A percentile compares a stretch with the other conserved stretches of the same genome.
Evolutionary conservation across 345 rosid genomes (phyloP).

Genomic region (Gossypium stocksii): DNA sequence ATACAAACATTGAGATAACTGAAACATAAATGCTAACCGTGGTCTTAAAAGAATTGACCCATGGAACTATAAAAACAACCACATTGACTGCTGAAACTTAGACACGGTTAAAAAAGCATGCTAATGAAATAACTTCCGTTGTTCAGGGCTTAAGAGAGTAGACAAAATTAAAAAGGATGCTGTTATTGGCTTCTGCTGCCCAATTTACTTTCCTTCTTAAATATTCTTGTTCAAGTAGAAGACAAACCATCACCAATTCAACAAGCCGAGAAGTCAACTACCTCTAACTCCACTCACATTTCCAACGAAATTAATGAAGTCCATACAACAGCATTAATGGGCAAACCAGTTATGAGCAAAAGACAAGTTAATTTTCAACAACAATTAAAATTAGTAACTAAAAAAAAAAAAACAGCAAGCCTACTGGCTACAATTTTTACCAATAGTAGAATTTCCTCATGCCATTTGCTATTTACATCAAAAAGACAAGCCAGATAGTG

Average conservation of each 20-base stretch:
- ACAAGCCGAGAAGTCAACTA: not conserved
- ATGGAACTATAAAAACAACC: not conserved
- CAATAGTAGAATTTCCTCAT: not conserved
- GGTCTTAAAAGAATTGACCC: not conserved
- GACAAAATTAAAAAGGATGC: not conserved
- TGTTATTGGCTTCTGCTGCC: not conserved
- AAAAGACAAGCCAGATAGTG: not conserved
- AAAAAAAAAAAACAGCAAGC: not conserved
- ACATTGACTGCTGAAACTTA: not conserved
- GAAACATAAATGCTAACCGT: not conserved
- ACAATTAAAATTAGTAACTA: not conserved
- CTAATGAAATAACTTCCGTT: not conserved
- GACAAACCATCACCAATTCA: not conserved
- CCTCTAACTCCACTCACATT: not conserved
- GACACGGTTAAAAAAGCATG: not conserved
- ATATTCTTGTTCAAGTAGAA: no score
- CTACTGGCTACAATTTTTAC: not conserved
- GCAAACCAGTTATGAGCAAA: not conserved
- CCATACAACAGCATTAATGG: not conserved
- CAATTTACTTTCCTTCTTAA: not conserved
- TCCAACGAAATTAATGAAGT: not conserved
- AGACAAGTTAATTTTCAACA: not conserved
- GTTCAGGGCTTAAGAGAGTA: not conserved
- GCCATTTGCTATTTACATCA: not conserved
- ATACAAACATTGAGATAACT: not conserved